Base-by-base conservation (phyloP, 495 filamentous ascomycete genomes). In the Penicillium odoratum region DNA sequence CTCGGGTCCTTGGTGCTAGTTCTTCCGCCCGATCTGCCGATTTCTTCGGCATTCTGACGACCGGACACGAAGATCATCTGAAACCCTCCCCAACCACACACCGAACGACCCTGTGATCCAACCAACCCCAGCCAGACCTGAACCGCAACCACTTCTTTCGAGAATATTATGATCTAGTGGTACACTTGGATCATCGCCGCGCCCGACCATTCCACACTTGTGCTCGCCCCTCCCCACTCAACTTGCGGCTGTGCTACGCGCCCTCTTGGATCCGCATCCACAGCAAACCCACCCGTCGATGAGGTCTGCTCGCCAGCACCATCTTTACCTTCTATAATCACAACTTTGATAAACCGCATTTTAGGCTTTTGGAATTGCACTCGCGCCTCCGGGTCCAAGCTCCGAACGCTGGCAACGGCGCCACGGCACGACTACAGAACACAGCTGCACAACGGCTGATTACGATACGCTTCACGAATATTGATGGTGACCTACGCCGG, bases 401-500 rank as follows among this genome's bases (percentile, higher is more conserved):
- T 69, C 59, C 49, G 51, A 54, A 56, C 26, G 10, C 58, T 58
- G 56, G 55, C 53, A 57, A 58, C 29, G 51, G 52, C 59, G 56
- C 58, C 50, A 9, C 56, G 48, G 52, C 53, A 60, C 53, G 53
- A 53, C 56, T 55, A 61, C 52, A 61, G 29, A 55, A 31, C 45
- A 45, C 51, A 53, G 52, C 57, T 29, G 36, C 36, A 26, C 25
- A 61, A 15, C 55, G 48, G 48, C 59, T 44, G 43, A 52, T 57
- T 26, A 54, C 56, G 30, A 57, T 51, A 52, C 34, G 21, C 26
- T 46, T 36, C 46, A 9, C 46, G 30, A 42, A 21, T 46, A 66
- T 69, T 71, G 59, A 71, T 69, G 67, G 62, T 66, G 51, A 34
- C 26, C 59, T 36, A 48, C 48, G 51, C 47, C 45, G 36, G 26